Evolutionary conservation across 257 asterid genomes (phyloP).

Genomic region (Primulina tabacum): DNA sequence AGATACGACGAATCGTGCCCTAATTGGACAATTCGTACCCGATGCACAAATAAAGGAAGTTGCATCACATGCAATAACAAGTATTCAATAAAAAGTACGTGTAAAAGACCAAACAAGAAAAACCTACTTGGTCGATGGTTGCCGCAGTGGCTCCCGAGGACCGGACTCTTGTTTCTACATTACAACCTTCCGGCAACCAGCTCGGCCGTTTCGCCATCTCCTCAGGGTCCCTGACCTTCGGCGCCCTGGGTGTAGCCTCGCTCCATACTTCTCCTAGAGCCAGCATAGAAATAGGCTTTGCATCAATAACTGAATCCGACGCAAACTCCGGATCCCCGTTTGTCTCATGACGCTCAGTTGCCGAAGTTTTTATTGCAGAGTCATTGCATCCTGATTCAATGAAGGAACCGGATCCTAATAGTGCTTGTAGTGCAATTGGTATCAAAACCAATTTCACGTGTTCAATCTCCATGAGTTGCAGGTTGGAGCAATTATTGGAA

Average conservation of each 20-base stretch:
- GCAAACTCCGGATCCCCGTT: constrained; percentile 25
- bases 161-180: constrained; percentile 33
- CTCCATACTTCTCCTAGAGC: constrained; percentile 24
- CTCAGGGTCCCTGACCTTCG: constrained; percentile 30
- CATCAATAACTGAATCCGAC: constrained; percentile 34
- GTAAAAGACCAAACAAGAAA: too few relatives aligned
- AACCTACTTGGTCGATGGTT: too few relatives aligned
- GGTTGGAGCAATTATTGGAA: background rate
- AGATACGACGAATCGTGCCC: too few relatives aligned
- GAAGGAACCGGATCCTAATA: constrained; percentile 27
- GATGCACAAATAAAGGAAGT: too few relatives aligned
- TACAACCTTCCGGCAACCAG: constrained; percentile 47
- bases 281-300: constrained; percentile 37
- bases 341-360: background rate
- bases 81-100: too few relatives aligned
- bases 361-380: constrained; percentile 12
- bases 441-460: background rate
- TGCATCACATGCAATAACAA: too few relatives aligned
- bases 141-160: constrained; percentile 20
- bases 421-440: background rate
- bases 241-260: constrained; percentile 23
- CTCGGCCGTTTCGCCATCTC: constrained; percentile 44
- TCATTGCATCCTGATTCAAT: constrained; percentile 21
- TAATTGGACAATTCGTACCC: too few relatives aligned
- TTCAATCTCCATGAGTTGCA: background rate